Percentiles rank a stretch among this genome's conserved stretches.
Conservation (phyloP, 495 filamentous ascomycete species). For the Aspergillus panamensis region DNA sequence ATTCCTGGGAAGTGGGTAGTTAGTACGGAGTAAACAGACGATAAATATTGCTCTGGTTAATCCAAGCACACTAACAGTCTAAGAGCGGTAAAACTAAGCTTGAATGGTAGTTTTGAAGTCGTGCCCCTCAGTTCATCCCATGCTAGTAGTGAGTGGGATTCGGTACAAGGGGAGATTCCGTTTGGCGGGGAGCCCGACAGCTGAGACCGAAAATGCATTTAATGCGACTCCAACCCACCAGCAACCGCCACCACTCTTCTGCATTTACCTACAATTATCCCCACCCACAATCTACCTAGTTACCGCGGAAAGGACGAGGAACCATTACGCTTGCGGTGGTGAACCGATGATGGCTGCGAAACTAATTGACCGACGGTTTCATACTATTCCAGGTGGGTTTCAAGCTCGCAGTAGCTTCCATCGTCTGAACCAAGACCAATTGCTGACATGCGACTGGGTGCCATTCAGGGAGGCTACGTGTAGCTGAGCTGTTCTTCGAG, state of each 20-base stretch:
- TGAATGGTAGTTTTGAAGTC: background rate
- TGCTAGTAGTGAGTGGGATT: slow-evolving; percentile 3
- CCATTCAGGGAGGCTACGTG: slow-evolving; percentile 62
- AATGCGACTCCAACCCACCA: background rate
- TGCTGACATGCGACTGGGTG: slow-evolving; percentile 12
- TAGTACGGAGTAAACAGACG: background rate
- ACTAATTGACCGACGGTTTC: slow-evolving; percentile 40
- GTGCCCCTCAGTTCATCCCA: background rate
- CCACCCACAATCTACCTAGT: background rate
- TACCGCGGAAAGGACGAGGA: background rate
- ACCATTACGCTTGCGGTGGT: background rate
- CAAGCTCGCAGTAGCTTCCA: background rate
- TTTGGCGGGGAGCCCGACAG: slow-evolving; percentile 12
- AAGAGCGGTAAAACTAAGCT: background rate
- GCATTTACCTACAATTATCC: background rate
- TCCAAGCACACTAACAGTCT: background rate
- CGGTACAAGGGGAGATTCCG: background rate
- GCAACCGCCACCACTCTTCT: background rate
- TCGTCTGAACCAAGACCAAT: background rate
- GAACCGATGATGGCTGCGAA: slow-evolving; percentile 38
- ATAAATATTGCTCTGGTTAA: background rate
- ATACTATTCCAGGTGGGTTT: slow-evolving; percentile 43
- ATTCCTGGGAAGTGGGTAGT: background rate
- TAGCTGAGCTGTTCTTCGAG: slow-evolving; percentile 81
- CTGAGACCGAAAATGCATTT: background rate